Percentiles rank a stretch among this genome's conserved stretches.
Evolutionary conservation across 768 basidiomycete genomes (phyloP).

Genomic region (Amanita polypyramis): DNA sequence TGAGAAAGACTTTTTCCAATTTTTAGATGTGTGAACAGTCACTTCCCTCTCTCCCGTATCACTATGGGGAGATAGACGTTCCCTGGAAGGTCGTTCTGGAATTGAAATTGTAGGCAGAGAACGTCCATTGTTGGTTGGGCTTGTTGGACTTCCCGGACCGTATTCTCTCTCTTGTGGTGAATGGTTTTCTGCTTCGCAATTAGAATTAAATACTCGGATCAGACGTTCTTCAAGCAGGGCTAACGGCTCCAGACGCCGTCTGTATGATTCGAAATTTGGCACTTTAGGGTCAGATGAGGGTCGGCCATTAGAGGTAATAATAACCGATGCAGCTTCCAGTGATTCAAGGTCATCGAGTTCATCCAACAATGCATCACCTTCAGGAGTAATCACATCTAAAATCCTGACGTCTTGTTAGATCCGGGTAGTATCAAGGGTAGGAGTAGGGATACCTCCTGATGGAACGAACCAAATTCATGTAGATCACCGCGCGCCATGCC

Average conservation of each 20-base stretch:
- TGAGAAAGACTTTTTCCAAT: conserved; percentile 63
- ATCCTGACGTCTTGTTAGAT: conserved; percentile 33
- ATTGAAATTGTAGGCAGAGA: conserved; percentile 41
- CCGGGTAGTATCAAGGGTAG: conserved; percentile 6
- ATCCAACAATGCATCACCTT: conserved; percentile 41
- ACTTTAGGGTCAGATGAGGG: conserved; percentile 41
- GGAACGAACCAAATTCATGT: conserved; percentile 79
- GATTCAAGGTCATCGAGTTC: conserved; percentile 47
- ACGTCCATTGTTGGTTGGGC: conserved; percentile 27
- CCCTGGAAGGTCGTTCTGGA: conserved; percentile 20
- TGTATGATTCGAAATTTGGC: conserved; percentile 55
- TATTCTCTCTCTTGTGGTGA: conserved; percentile 28
- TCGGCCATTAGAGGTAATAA: conserved; percentile 39
- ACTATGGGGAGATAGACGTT: conserved; percentile 20
- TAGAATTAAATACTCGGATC: conserved; percentile 54
- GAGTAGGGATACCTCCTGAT: conserved; percentile 45
- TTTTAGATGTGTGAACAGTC: conserved; percentile 46
- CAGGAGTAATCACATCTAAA: conserved; percentile 62
- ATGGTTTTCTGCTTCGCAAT: conserved; percentile 63
- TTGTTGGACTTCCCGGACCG: conserved; percentile 14
- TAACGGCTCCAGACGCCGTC: conserved; percentile 55
- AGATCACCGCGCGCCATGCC: conserved; percentile 83
- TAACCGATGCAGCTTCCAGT: conserved; percentile 38
- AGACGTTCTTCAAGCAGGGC: conserved; percentile 60
- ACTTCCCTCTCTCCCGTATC: conserved; percentile 37